Conservation (phyloP, 148 eudicot genomes). For the Silene latifolia region DNA sequence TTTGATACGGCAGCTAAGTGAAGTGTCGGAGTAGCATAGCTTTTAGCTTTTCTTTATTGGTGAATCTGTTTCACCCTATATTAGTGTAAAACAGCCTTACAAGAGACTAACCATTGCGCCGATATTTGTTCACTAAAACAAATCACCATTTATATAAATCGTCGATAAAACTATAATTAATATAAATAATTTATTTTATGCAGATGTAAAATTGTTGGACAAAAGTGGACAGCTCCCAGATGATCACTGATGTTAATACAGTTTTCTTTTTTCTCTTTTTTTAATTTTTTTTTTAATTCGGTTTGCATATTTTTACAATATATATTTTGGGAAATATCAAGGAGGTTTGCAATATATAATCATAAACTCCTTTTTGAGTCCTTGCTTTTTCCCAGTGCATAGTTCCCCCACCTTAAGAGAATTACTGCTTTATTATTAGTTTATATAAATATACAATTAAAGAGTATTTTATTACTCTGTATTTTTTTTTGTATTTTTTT, state of each 20-base stretch:
- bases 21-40: too few species aligned
- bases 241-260: constrained; percentile 38
- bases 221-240: constrained; percentile 34
- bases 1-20: too few species aligned
- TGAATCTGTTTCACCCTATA: neutral
- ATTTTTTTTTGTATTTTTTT: constrained; percentile 15
- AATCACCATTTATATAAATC: too few species aligned
- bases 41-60: too few species aligned
- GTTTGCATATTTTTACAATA: constrained; percentile 27
- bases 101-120: too few species aligned
- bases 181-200: neutral
- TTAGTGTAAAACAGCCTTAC: neutral
- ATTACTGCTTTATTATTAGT: neutral
- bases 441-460: constrained; percentile 29
- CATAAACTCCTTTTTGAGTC: neutral
- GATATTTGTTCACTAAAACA: too few species aligned
- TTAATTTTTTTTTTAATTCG: constrained; percentile 9
- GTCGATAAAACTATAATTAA: neutral
- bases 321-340: constrained; percentile 20
- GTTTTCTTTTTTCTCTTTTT: constrained; percentile 18
- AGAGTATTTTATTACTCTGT: constrained; percentile 16
- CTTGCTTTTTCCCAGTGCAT: constrained; percentile 15
- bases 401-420: constrained; percentile 17
- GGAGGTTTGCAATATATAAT: constrained; percentile 22
- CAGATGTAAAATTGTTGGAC: constrained; percentile 37